phyloP scores from a whole-genome alignment of 768 basidiomycete genomes.

The Collybiopsis confluens region DNA sequence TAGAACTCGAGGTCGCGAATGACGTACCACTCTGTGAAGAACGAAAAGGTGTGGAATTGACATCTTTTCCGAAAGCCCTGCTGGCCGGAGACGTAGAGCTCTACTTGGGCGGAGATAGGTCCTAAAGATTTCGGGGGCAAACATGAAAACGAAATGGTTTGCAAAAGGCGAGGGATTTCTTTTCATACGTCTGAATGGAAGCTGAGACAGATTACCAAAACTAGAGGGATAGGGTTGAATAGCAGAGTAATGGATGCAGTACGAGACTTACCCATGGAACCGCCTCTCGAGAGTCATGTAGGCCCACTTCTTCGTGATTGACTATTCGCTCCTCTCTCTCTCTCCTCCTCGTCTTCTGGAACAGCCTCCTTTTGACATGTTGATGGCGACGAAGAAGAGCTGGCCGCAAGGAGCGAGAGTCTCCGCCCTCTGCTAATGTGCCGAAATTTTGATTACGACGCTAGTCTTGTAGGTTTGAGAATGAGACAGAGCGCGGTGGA shows the following conservation, averaged over 20 bases:
- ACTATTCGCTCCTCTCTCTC: conserved; percentile 83
- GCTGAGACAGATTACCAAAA: conserved; percentile 85
- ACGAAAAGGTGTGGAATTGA: conserved; percentile 78
- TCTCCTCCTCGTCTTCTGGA: conserved; percentile 68
- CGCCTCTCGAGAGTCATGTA: conserved; percentile 74
- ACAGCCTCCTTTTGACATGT: conserved; percentile 59
- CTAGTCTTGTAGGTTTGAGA: conserved; percentile 83
- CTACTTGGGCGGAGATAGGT: conserved; percentile 69
- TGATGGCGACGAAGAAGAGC: conserved; percentile 77
- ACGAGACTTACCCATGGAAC: conserved; percentile 57
- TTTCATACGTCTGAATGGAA: conserved; percentile 69
- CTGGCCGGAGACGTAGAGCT: conserved; percentile 69
- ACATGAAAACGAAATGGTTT: conserved; percentile 68
- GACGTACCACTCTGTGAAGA: conserved; percentile 83
- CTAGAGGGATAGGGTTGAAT: conserved; percentile 25
- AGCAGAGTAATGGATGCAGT: not conserved
- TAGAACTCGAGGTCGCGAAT: not conserved
- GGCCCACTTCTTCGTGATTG: conserved; percentile 93
- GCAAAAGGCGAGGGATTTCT: conserved; percentile 68
- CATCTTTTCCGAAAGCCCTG: conserved; percentile 81
- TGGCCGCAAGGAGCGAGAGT: conserved; percentile 86
- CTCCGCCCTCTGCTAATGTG: conserved; percentile 70
- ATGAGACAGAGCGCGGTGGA: conserved; percentile 83
- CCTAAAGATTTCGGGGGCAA: conserved; percentile 85
- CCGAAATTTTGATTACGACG: conserved; percentile 67